Percentiles rank a stretch among this genome's conserved stretches.
These are phyloP conservation scores for Yamadazyma blattariae DNA, from an alignment of 1,139 yeast species.

Conservation along the genomic window DNA sequence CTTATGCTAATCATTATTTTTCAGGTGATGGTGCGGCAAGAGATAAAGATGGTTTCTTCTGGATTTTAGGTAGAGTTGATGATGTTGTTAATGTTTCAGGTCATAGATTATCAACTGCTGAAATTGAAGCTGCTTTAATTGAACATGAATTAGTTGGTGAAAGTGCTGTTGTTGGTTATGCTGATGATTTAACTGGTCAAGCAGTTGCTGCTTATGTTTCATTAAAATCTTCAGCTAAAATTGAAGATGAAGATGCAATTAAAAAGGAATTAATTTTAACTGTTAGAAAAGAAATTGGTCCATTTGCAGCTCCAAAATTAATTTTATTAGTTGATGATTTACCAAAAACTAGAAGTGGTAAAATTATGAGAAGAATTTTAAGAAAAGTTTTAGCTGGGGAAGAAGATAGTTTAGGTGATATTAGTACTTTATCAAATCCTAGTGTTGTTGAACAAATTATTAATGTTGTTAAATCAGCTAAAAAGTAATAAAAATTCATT, in stretches of 20 bases:
- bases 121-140: conserved; percentile 75
- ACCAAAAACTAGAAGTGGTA: conserved; percentile 83
- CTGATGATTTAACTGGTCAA: conserved; percentile 79
- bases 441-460: conserved; percentile 65
- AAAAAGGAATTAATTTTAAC: conserved; percentile 70
- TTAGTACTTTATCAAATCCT: conserved; percentile 75
- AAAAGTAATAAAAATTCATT: too few relatives aligned
- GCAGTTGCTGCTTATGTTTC: conserved; percentile 82
- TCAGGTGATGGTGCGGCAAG: conserved; percentile 85
- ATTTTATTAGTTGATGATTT: conserved; percentile 71
- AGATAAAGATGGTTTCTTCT: conserved; percentile 71
- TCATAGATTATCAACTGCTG: conserved; percentile 78
- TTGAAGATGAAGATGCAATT: conserved; percentile 49
- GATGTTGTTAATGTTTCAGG: conserved; percentile 83
- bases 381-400: conserved; percentile 77
- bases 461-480: conserved; percentile 47
- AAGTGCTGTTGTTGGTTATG: conserved; percentile 78
- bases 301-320: conserved; percentile 79
- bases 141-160: conserved; percentile 72
- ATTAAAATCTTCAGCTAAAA: conserved; percentile 43
- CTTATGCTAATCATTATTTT: conserved; percentile 68
- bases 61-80: conserved; percentile 82
- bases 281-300: conserved; percentile 78
- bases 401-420: conserved; percentile 76
- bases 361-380: conserved; percentile 80